Evolutionary conservation across 2,329 filamentous ascomycete species (phyloP).

Genomic region (Rutstroemia sp.): DNA sequence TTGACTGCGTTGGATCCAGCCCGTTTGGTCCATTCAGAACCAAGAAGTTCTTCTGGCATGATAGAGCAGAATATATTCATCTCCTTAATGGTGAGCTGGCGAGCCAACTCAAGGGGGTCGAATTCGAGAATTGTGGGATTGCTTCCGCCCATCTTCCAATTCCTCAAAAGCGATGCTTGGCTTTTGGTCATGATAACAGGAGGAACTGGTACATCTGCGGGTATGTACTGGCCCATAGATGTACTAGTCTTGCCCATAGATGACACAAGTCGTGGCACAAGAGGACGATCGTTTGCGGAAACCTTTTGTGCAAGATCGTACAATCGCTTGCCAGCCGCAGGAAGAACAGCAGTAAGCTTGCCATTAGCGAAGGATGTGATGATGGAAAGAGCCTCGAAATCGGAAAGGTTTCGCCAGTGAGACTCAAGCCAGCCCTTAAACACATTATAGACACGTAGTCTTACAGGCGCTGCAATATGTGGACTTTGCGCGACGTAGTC

Average conservation of each 20-base stretch:
- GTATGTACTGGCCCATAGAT: slow-evolving; percentile 61
- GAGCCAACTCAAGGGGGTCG: slow-evolving; percentile 81
- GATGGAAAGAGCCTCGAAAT: slow-evolving; percentile 65
- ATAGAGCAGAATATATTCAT: slow-evolving; percentile 89
- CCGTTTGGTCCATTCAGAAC: slow-evolving; percentile 91
- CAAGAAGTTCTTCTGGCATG: slow-evolving; percentile 82
- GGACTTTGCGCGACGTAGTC: slow-evolving; percentile 80
- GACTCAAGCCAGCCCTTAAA: slow-evolving; percentile 97
- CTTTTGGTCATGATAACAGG: slow-evolving; percentile 64
- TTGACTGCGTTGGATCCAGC: slow-evolving; percentile 72
- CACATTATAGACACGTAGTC: slow-evolving; percentile 87
- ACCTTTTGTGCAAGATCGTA: slow-evolving; percentile 75
- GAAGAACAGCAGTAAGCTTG: slow-evolving; percentile 60
- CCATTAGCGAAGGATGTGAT: slow-evolving; percentile 76
- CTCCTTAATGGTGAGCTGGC: slow-evolving; percentile 88
- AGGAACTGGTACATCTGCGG: slow-evolving; percentile 66
- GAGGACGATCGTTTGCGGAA: slow-evolving; percentile 59
- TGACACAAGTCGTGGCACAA: slow-evolving; percentile 76
- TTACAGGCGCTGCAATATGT: slow-evolving; percentile 69
- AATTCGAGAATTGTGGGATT: slow-evolving; percentile 78
- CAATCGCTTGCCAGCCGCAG: slow-evolving; percentile 73
- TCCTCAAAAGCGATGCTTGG: slow-evolving; percentile 63
- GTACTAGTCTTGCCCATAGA: slow-evolving; percentile 85
- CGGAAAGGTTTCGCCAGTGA: slow-evolving; percentile 81
- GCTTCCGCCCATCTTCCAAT: slow-evolving; percentile 66